phyloP scores from a whole-genome alignment of 2,329 filamentous ascomycete genomes.

The Phyllachora maydis region DNA sequence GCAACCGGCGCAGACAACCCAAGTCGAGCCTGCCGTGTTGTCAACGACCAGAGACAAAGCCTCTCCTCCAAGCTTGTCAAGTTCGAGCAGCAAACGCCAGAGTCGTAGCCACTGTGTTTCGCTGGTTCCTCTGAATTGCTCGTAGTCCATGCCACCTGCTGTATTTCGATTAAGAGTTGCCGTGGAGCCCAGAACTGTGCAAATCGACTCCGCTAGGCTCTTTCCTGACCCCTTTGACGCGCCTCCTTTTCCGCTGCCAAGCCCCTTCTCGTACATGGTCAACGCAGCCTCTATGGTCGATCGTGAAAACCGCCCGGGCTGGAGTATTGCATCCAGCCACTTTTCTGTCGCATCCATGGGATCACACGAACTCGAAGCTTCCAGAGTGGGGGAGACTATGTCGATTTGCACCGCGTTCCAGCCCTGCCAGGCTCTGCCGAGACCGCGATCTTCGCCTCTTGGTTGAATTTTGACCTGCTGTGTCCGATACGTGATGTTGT shows the following conservation, averaged over 20 bases:
- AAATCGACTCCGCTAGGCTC: constrained; percentile 57
- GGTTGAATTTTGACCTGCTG: constrained; percentile 54
- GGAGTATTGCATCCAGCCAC: constrained; percentile 71
- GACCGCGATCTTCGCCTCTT: constrained; percentile 37
- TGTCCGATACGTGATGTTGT: constrained; percentile 58
- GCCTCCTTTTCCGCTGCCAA: constrained; percentile 18
- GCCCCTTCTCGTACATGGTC: constrained; percentile 54
- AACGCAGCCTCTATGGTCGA: constrained; percentile 70
- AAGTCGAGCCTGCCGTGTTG: constrained; percentile 46
- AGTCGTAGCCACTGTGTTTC: constrained; percentile 80
- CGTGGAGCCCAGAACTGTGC: constrained; percentile 47
- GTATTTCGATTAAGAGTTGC: constrained; percentile 41
- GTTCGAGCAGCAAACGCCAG: constrained; percentile 64
- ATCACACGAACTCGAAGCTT: constrained; percentile 39
- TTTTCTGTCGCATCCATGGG: constrained; percentile 55
- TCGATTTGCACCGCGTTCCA: no score
- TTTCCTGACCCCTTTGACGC: constrained; percentile 20
- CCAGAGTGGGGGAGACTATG: no score
- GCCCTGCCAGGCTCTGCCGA: constrained; percentile 50
- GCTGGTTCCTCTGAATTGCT: constrained; percentile 50
- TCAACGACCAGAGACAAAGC: constrained; percentile 64
- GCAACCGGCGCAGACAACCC: constrained; percentile 69
- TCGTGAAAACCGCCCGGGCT: constrained; percentile 61
- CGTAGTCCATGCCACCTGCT: constrained; percentile 50
- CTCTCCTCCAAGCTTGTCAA: constrained; percentile 73